Base-by-base conservation (phyloP, 139 green algal genomes). In the Marvania coccoides region DNA sequence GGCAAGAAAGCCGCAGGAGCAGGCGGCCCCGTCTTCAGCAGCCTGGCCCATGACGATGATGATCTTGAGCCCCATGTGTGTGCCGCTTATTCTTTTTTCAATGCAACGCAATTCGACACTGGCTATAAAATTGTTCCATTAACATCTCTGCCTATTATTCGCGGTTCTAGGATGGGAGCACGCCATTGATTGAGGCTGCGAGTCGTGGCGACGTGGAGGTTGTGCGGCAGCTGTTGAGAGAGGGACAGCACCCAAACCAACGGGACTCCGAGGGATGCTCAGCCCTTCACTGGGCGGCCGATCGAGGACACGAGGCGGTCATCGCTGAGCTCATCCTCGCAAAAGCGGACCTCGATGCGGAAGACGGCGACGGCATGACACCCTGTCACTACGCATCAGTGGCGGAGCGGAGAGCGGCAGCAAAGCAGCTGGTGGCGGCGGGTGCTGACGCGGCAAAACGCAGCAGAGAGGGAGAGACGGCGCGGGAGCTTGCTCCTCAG, bases 341-440 rank as follows among this genome's bases (percentile, higher is more conserved):
- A 51, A 51, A 51, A 51, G 70, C 71, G 1, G 53, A 72, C 30
- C 24, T 84, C 1, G 65, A 78, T 63, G 76, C 67, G 9, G 26
- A 28, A 12, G 80, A 86, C 46, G 45, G 19, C 2, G 82, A 88
- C 23, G 82, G 81, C 1, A 53, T 83, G 35, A 84, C 82, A 1
- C 42, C 82, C 13, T 47, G 83, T 45, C 67, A 86, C 45, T 88
- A 88, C 63, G 81, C 81, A 2, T 73, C 77, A 5, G 31, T 88
- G 6, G 78, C 73, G 6, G 76, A 69, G 30, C 58, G 85, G 46
- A 23, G 37, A 6, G 26, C 26, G 19, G 9, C 67, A 8, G 46
- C 40, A 19, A 31, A 70, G 40, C 24, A 70, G 24, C 38, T 84
- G 56, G 47, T 76, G 7, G 47, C 35, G 6, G 47, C 28, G 2